Conservation (phyloP, 208 protist genomes). For the Trypanosoma caninum region DNA sequence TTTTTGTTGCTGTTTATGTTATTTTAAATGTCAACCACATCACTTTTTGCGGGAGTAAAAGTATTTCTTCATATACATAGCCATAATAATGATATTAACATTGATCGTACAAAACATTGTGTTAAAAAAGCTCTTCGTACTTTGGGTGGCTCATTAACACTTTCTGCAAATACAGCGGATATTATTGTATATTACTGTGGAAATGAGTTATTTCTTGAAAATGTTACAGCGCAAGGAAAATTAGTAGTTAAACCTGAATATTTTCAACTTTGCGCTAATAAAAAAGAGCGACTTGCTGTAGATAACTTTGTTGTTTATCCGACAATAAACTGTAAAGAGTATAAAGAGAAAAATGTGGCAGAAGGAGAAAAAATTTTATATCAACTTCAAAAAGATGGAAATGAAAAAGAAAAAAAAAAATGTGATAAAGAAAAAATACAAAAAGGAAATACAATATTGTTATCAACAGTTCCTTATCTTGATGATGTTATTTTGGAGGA, state of each 20-base stretch:
- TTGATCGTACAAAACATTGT: slow-evolving; percentile 16
- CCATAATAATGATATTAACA: slow-evolving; percentile 5
- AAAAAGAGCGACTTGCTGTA: slow-evolving; percentile 23
- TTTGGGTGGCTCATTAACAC: slow-evolving; percentile 56
- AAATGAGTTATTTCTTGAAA: slow-evolving; percentile 28
- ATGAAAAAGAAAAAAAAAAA: slow-evolving; percentile 20
- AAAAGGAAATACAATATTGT: not conserved
- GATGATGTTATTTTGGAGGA: slow-evolving; percentile 6
- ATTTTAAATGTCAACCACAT: no score
- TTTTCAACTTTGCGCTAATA: slow-evolving; percentile 32
- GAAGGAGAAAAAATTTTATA: not conserved
- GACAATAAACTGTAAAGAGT: not conserved
- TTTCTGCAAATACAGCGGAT: slow-evolving; percentile 47
- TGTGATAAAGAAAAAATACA: not conserved
- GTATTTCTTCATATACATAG: no score
- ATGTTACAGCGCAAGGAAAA: slow-evolving; percentile 27
- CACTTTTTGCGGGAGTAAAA: no score
- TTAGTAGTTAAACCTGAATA: slow-evolving; percentile 46
- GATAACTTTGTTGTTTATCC: slow-evolving; percentile 19
- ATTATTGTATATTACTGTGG: slow-evolving; percentile 55
- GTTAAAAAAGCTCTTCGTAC: slow-evolving; percentile 27
- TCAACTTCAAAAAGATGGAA: not conserved
- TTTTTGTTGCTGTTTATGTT: no score
- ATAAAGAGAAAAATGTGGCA: not conserved
- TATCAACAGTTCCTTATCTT: slow-evolving; percentile 23